Conservation (phyloP, 1,284 basidiomycete genomes). For the Takashimella koratensis region DNA sequence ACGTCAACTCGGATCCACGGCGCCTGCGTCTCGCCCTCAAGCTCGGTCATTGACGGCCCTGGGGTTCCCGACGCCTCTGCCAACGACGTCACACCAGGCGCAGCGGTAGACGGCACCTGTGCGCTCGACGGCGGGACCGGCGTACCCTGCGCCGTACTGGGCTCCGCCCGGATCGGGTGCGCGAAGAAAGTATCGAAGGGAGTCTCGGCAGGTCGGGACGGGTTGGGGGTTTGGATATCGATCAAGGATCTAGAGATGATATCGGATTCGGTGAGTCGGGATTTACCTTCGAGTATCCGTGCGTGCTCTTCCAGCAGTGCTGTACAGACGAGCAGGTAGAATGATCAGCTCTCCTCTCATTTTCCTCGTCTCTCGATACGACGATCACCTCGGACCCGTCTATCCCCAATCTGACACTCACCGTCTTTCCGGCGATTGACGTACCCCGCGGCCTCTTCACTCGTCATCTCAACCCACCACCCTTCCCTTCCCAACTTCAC, state of each 20-base stretch:
- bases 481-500: constrained; percentile 4
- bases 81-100: not conserved
- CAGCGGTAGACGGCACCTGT: not conserved
- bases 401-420: no score
- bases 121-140: not conserved
- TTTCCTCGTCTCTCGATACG: no score
- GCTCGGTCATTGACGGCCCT: not conserved
- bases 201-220: not conserved
- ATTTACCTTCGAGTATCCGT: constrained; percentile 16
- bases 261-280: not conserved
- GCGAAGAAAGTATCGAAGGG: constrained; percentile 12
- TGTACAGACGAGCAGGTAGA: no score
- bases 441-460: constrained; percentile 33
- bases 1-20: not conserved
- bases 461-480: constrained; percentile 43
- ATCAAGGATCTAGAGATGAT: not conserved
- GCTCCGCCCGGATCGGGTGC: not conserved
- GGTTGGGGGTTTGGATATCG: not conserved
- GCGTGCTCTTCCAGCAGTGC: constrained; percentile 26
- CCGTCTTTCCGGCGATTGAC: constrained; percentile 29
- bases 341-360: not conserved
- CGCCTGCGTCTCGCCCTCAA: not conserved
- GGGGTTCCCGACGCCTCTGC: no score
- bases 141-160: not conserved
- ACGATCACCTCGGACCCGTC: no score